Evolutionary conservation across 2,329 filamentous ascomycete species (phyloP).

Genomic region (Periconia macrospinosa): DNA sequence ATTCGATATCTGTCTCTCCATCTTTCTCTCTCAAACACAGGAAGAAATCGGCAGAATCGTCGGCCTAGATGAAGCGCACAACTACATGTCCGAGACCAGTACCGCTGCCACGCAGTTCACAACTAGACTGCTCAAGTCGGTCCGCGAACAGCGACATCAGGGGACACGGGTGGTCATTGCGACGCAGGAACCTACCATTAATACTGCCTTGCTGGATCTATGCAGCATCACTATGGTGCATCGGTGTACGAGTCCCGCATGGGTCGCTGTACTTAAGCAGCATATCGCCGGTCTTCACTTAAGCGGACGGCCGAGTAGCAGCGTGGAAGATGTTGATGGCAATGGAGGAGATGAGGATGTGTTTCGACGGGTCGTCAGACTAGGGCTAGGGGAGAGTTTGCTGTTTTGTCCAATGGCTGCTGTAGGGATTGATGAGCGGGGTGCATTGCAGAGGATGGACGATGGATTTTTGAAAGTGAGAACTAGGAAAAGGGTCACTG

Average conservation of each 20-base stretch:
- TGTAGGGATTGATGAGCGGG: constrained; percentile 20
- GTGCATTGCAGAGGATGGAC: constrained; percentile 7
- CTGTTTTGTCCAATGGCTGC: constrained; percentile 52
- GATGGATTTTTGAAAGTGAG: constrained; percentile 35
- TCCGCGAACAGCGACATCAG: constrained; percentile 71
- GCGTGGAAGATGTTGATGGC: constrained; percentile 1
- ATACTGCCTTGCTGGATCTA: constrained; percentile 66
- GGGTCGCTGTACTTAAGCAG: constrained; percentile 53
- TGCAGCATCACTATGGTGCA: constrained; percentile 71
- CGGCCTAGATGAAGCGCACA: constrained; percentile 76
- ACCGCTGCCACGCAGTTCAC: constrained; percentile 52
- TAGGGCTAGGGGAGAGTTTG: constrained; percentile 52
- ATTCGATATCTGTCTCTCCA: constrained; percentile 69
- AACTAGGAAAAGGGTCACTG: constrained; percentile 46
- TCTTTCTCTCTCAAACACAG: constrained; percentile 58
- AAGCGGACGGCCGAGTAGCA: background rate
- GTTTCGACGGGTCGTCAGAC: constrained; percentile 48
- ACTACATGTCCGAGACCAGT: constrained; percentile 65
- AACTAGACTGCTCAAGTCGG: constrained; percentile 61
- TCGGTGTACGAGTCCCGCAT: constrained; percentile 67
- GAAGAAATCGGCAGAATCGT: constrained; percentile 58
- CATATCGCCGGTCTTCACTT: constrained; percentile 51
- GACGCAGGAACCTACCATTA: constrained; percentile 75
- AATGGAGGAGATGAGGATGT: constrained; percentile 24
- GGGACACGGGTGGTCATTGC: constrained; percentile 68